A percentile compares a stretch with the other conserved stretches of the same genome.
Evolutionary conservation across 768 basidiomycete genomes (phyloP).

Genomic region (Suillus clintonianus): DNA sequence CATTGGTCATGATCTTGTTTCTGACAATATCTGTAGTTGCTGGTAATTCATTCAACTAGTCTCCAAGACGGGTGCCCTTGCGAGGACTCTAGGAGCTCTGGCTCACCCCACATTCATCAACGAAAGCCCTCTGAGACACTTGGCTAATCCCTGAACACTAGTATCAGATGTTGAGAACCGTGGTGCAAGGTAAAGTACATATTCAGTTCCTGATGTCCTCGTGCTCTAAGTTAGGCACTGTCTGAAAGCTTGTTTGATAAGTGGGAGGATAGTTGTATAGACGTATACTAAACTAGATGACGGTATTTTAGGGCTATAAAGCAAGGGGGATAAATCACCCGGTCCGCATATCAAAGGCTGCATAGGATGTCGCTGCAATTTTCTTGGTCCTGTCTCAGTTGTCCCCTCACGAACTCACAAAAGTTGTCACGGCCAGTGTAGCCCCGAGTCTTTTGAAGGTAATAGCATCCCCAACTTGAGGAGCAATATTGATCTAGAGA

Average conservation of each 20-base stretch:
- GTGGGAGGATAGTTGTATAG: background rate
- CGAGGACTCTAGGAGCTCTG: slow-evolving; percentile 17
- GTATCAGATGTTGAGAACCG: background rate
- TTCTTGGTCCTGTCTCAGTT: background rate
- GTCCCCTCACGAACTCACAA: background rate
- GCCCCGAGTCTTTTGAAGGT: too few species aligned
- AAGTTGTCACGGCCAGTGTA: too few species aligned
- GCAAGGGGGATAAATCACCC: background rate
- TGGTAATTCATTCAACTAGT: slow-evolving; percentile 29
- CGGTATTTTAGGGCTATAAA: background rate
- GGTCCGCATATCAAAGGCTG: background rate
- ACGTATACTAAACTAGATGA: background rate
- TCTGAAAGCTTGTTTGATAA: background rate
- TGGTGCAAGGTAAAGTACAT: background rate
- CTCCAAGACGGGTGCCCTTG: background rate
- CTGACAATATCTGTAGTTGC: slow-evolving; percentile 45
- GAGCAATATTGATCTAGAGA: too few species aligned
- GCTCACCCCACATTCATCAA: slow-evolving; percentile 15
- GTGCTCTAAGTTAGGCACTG: background rate
- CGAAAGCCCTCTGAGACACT: slow-evolving; percentile 47
- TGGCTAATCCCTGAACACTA: slow-evolving; percentile 12
- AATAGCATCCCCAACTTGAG: too few species aligned
- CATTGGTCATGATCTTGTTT: slow-evolving; percentile 47
- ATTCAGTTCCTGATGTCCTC: background rate
- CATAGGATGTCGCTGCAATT: background rate